These are phyloP conservation scores for Pascua sp. DNA, from an alignment of 1,284 basidiomycete species.

Conservation along the genomic window DNA sequence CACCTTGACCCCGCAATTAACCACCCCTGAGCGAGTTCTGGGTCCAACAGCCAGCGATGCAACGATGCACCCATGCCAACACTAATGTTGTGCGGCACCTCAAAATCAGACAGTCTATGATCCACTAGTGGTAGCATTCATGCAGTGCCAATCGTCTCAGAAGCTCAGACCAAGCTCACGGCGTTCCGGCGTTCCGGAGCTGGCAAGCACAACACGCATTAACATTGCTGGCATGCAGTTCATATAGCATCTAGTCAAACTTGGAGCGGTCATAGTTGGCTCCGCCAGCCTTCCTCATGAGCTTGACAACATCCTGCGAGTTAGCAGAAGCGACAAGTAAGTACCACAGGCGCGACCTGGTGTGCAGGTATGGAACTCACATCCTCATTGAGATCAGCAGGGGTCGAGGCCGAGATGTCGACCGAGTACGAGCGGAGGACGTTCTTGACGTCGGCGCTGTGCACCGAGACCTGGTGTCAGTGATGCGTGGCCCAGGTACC, in stretches of 20 bases:
- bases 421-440: slow-evolving; percentile 75
- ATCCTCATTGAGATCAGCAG: slow-evolving; percentile 73
- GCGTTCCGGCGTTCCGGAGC: too few species aligned
- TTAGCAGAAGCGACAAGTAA: neutral
- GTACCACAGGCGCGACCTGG: slow-evolving; percentile 35
- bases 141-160: too few species aligned
- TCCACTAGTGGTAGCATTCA: too few species aligned
- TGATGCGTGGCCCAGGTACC: neutral
- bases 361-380: too few species aligned
- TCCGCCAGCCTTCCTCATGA: slow-evolving; percentile 41
- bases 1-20: too few species aligned
- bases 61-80: too few species aligned
- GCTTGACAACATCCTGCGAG: slow-evolving; percentile 37
- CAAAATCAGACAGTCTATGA: too few species aligned
- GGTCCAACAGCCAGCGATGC: too few species aligned
- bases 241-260: slow-evolving; percentile 36
- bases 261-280: slow-evolving; percentile 50
- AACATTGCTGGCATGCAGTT: neutral
- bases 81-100: too few species aligned
- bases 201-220: too few species aligned
- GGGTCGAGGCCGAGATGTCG: slow-evolving; percentile 75
- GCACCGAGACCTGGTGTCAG: slow-evolving; percentile 70
- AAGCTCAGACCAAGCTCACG: too few species aligned
- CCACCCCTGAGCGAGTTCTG: too few species aligned
- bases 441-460: slow-evolving; percentile 76